Evolutionary conservation across 495 filamentous ascomycete genomes (phyloP), one percentile per base, ranked within the genome.

Genomic region (Terfezia boudieri): DNA sequence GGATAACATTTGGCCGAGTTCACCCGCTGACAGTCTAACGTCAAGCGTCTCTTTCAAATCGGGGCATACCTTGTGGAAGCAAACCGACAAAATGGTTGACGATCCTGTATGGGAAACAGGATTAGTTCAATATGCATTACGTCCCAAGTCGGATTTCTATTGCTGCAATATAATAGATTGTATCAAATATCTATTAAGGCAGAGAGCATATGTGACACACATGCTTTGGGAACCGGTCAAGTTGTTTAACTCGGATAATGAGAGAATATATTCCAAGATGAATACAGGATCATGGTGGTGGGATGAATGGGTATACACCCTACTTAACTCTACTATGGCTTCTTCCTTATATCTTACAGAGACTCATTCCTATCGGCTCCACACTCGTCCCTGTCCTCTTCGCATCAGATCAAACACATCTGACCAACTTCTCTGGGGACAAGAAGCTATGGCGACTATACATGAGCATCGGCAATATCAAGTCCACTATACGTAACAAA

Each of bases 341-440:
- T 0, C 20, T 20, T 20, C 1, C 20, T 20, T 20, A 20, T 20
- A 2, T 20, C 20, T 20, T 20, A 0, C 20, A 20, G 20, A 20
- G 2, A 2, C 20, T 1, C 0, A 2, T 20, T 20, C 51, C 55
- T 0, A 14, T n/a, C 36, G 48, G 36, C 10, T n/a, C 2, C 0
- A 58, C 43, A 2, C 2, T 55, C 1, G 23, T 58, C 16, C 56
- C 56, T 14, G 9, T 55, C 1, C 22, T 58, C 7, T 50, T 41
- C 17, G 12, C 48, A 1, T 52, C 36, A 0, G n/a, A 55, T 16
- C 36, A 52, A 22, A 37, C 22, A 14, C 38, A 55, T n/a, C 11
- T 58, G 5, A 58, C 53, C 1, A 56, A 52, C 23, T 55, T 55
- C 48, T 52, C 46, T 0, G 46, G 53, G 22, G 46, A 58, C n/a